phyloP scores from a whole-genome alignment of 352 stramenopile genomes.

The Globisporangium barbulae region DNA sequence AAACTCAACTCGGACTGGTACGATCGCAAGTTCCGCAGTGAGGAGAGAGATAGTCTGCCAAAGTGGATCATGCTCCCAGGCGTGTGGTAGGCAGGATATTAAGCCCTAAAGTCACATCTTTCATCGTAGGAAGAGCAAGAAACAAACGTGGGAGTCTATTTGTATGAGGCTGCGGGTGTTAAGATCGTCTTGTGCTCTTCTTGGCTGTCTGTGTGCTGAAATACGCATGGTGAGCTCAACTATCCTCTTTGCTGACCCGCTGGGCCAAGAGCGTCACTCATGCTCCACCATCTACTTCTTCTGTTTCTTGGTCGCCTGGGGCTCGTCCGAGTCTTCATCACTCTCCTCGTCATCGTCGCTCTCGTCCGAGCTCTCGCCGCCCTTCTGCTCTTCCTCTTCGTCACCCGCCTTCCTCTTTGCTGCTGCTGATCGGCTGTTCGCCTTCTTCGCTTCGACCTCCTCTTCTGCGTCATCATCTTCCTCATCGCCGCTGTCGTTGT shows the following conservation, averaged over 20 bases:
- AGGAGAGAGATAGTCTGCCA: conserved; percentile 20
- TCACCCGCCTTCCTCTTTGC: conserved; percentile 18
- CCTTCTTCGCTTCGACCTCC: conserved; percentile 22
- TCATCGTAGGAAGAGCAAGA: conserved; percentile 24
- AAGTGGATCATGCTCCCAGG: conserved; percentile 36
- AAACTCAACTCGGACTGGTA: conserved; percentile 55
- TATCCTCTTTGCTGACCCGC: too few relatives aligned
- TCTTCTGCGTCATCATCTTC: conserved; percentile 28
- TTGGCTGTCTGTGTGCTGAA: too few relatives aligned
- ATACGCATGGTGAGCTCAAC: too few relatives aligned
- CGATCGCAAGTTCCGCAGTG: conserved; percentile 51
- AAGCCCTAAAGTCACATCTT: conserved; percentile 13
- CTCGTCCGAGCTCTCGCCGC: conserved; percentile 15
- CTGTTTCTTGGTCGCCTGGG: conserved; percentile 20
- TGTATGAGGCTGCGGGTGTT: neutral
- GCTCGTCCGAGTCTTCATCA: conserved; percentile 11
- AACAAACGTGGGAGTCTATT: conserved; percentile 3
- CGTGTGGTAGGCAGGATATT: conserved; percentile 21
- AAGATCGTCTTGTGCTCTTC: too few relatives aligned
- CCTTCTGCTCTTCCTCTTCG: conserved; percentile 29
- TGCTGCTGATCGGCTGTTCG: conserved; percentile 17
- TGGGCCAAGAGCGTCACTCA: too few relatives aligned
- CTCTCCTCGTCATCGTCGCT: conserved; percentile 19
- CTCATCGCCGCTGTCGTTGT: conserved; percentile 33
- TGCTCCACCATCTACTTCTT: conserved; percentile 13